Percentiles rank a stretch among this genome's conserved stretches.
phyloP scores from a whole-genome alignment of 1,139 yeast genomes.

The Suhomyces coccinellae region DNA sequence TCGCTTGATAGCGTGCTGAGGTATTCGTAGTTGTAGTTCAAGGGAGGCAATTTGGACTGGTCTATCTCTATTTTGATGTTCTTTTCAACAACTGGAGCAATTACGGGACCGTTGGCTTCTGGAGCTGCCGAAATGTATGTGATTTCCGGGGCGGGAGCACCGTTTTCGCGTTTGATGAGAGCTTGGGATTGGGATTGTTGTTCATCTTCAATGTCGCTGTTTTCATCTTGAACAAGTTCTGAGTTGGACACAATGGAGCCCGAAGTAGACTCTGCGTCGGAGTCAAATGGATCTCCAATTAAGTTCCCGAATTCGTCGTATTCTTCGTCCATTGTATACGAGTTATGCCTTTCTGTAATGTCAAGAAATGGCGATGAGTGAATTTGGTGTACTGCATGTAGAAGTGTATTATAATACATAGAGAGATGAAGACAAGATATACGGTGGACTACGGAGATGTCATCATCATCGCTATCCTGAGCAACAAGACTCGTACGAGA shows the following conservation, averaged over 20 bases:
- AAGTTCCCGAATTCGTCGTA: constrained; percentile 86
- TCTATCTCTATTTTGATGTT: constrained; percentile 47
- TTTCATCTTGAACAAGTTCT: neutral
- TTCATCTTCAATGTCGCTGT: neutral
- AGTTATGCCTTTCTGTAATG: neutral
- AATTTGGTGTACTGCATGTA: constrained; percentile 5
- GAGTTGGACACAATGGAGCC: constrained; percentile 1
- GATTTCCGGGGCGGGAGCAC: constrained; percentile 4
- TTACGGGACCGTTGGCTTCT: constrained; percentile 57
- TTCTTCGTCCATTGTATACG: constrained; percentile 38
- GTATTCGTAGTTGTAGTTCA: constrained; percentile 64
- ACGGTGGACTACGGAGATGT: neutral
- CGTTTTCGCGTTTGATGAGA: constrained; percentile 4
- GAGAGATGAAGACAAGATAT: neutral
- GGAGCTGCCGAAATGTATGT: constrained; percentile 3
- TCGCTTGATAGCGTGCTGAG: constrained; percentile 46
- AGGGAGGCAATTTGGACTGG: constrained; percentile 47
- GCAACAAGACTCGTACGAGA: neutral
- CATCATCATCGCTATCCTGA: neutral
- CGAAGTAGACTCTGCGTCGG: constrained; percentile 41
- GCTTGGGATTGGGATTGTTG: constrained; percentile 1
- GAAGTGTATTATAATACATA: constrained; percentile 8
- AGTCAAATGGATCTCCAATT: constrained; percentile 53
- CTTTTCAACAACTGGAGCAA: constrained; percentile 52
- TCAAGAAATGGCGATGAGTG: constrained; percentile 1